Percentiles rank a stretch among this genome's conserved stretches.
phyloP scores from a whole-genome alignment of 208 protist species.

The Crithidia bombi region DNA sequence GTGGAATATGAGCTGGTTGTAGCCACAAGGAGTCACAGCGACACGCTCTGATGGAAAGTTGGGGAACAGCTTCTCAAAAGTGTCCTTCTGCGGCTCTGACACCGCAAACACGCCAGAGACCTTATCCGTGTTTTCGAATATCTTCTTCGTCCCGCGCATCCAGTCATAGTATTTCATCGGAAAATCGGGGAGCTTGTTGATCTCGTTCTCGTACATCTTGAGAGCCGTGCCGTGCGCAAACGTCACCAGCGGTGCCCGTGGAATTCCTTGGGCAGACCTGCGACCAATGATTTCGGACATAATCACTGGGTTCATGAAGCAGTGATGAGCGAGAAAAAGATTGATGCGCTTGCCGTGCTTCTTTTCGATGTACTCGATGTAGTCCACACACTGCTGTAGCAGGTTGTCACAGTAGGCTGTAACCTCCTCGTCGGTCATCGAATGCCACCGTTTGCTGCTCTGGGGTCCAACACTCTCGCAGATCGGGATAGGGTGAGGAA shows the following conservation, averaged over 20 bases:
- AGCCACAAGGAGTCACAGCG: slow-evolving; percentile 67
- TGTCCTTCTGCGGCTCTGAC: slow-evolving; percentile 66
- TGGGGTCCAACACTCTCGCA: slow-evolving; percentile 79
- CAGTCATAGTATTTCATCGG: slow-evolving; percentile 82
- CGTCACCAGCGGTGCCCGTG: slow-evolving; percentile 57
- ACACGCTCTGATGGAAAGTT: slow-evolving; percentile 62
- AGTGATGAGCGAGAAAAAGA: slow-evolving; percentile 77
- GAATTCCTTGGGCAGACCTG: slow-evolving; percentile 44
- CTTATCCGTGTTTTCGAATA: slow-evolving; percentile 58
- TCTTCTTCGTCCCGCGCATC: slow-evolving; percentile 57
- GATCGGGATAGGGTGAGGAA: slow-evolving; percentile 76
- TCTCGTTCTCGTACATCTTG: slow-evolving; percentile 86
- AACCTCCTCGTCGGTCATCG: slow-evolving; percentile 67
- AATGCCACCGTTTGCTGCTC: slow-evolving; percentile 79
- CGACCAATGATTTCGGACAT: slow-evolving; percentile 62
- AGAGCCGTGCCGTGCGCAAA: slow-evolving; percentile 82
- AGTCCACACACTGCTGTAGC: slow-evolving; percentile 48
- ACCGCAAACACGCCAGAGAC: slow-evolving; percentile 72
- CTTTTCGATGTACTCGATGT: slow-evolving; percentile 75
- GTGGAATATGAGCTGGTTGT: slow-evolving; percentile 79
- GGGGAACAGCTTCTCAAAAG: slow-evolving; percentile 63
- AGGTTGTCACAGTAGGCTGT: slow-evolving; percentile 60
- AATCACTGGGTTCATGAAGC: slow-evolving; percentile 85
- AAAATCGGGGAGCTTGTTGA: slow-evolving; percentile 65
- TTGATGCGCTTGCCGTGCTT: slow-evolving; percentile 60